Percentiles rank a stretch among this genome's conserved stretches.
Conservation (phyloP, 2,329 filamentous ascomycete species). For the Exutisphaerella laricina region DNA sequence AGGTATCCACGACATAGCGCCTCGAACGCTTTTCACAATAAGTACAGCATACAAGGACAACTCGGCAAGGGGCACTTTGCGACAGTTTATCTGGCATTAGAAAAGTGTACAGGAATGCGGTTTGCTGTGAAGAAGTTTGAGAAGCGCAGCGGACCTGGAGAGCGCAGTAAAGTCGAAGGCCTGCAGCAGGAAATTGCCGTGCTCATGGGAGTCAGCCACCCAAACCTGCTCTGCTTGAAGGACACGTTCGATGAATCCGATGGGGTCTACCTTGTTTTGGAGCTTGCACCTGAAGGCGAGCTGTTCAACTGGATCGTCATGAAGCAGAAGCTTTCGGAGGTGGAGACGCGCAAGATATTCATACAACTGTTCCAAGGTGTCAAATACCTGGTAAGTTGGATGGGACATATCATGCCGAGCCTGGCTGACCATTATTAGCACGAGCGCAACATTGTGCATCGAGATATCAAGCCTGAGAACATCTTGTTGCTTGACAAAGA, state of each 20-base stretch:
- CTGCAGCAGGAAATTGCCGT: slow-evolving; percentile 95
- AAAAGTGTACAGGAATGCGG: slow-evolving; percentile 72
- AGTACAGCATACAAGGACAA: slow-evolving; percentile 78
- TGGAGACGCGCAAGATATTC: slow-evolving; percentile 80
- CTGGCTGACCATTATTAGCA: slow-evolving; percentile 57
- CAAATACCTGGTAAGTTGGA: slow-evolving; percentile 75
- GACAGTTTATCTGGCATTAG: slow-evolving; percentile 83
- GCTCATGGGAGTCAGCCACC: slow-evolving; percentile 93
- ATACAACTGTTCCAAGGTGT: slow-evolving; percentile 86
- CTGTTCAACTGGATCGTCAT: slow-evolving; percentile 92
- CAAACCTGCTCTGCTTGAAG: slow-evolving; percentile 86
- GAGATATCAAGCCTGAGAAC: slow-evolving; percentile 97
- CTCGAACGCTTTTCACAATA: slow-evolving; percentile 71
- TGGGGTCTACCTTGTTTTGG: slow-evolving; percentile 84
- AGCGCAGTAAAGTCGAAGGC: slow-evolving; percentile 75
- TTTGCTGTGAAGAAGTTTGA: slow-evolving; percentile 96
- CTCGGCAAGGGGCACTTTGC: slow-evolving; percentile 95
- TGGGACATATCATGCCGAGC: slow-evolving; percentile 21
- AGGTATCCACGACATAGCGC: slow-evolving; percentile 72
- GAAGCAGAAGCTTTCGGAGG: slow-evolving; percentile 81
- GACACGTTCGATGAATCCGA: slow-evolving; percentile 91
- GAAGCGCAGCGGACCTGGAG: slow-evolving; percentile 73
- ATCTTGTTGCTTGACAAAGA: slow-evolving; percentile 84
- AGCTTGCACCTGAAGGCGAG: slow-evolving; percentile 87
- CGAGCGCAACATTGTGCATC: slow-evolving; percentile 93